phyloP scores from a whole-genome alignment of 352 stramenopile species.

The Phytophthora aleatoria region DNA sequence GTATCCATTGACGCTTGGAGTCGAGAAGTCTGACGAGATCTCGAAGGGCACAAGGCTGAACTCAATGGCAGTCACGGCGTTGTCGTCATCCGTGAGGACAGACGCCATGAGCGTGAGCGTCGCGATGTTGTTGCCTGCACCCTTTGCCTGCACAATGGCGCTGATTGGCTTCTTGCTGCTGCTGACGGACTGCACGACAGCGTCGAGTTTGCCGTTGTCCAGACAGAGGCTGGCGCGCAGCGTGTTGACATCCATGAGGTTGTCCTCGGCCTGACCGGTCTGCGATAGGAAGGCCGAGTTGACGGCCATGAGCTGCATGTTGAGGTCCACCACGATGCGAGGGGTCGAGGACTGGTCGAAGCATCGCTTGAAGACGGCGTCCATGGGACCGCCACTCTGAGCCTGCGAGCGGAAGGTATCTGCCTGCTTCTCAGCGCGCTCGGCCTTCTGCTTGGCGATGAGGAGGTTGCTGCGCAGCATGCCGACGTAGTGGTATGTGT shows the following conservation, averaged over 20 bases:
- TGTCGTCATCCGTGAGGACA: constrained; percentile 60
- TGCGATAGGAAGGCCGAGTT: constrained; percentile 65
- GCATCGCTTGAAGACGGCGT: constrained; percentile 63
- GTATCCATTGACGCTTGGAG: constrained; percentile 18
- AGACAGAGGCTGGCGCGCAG: constrained; percentile 55
- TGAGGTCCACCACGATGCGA: constrained; percentile 53
- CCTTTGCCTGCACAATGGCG: constrained; percentile 56
- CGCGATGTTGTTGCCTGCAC: constrained; percentile 39
- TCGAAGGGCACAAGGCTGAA: constrained; percentile 73
- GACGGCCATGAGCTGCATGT: constrained; percentile 55
- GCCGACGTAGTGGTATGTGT: constrained; percentile 63
- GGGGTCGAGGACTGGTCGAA: constrained; percentile 72
- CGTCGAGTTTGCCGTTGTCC: constrained; percentile 53
- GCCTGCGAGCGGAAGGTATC: constrained; percentile 51
- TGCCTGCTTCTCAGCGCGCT: constrained; percentile 60
- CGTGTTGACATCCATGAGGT: constrained; percentile 41
- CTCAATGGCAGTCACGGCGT: constrained; percentile 53
- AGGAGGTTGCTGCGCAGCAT: constrained; percentile 70
- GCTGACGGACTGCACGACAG: constrained; percentile 47
- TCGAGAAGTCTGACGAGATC: constrained; percentile 46
- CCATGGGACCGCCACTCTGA: constrained; percentile 32
- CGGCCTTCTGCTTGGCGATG: constrained; percentile 65
- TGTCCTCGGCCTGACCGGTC: constrained; percentile 47
- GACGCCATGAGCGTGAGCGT: constrained; percentile 66
- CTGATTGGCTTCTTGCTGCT: constrained; percentile 48